Evolutionary conservation across 2,329 filamentous ascomycete species (phyloP).

Genomic region (Fusarium verticillioides): DNA sequence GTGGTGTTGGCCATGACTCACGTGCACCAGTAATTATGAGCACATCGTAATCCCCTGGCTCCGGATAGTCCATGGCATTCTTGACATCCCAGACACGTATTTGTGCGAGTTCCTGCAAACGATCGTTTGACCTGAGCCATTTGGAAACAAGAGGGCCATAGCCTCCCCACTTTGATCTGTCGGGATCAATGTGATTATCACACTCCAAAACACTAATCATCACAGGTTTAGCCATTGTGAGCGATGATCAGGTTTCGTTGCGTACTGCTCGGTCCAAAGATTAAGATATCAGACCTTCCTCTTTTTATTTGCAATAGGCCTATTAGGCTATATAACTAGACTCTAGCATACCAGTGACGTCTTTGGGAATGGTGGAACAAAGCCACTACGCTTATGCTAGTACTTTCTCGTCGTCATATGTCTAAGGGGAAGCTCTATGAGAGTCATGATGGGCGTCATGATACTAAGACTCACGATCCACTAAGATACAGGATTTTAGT

Average conservation of each 20-base stretch:
- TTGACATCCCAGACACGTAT: neutral
- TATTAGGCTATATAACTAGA: neutral
- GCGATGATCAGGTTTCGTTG: neutral
- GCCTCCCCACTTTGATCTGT: neutral
- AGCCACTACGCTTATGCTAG: accelerated
- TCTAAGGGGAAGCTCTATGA: neutral
- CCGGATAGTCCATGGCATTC: neutral
- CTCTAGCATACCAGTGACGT: neutral
- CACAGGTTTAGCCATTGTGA: neutral
- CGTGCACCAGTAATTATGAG: neutral
- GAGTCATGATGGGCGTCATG: neutral
- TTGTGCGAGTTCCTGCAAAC: neutral
- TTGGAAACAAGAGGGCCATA: neutral
- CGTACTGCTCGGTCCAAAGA: neutral
- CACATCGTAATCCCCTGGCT: neutral
- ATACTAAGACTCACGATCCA: neutral
- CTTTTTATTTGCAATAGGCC: neutral
- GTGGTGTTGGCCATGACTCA: neutral
- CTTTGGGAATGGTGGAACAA: neutral
- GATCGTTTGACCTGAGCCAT: neutral
- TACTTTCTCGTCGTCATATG: neutral
- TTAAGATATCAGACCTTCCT: neutral
- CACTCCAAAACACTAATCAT: neutral
- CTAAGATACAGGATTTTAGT: neutral
- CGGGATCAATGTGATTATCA: neutral